Conservation (phyloP, 208 protist species). For the Leishmania gerbilli region DNA sequence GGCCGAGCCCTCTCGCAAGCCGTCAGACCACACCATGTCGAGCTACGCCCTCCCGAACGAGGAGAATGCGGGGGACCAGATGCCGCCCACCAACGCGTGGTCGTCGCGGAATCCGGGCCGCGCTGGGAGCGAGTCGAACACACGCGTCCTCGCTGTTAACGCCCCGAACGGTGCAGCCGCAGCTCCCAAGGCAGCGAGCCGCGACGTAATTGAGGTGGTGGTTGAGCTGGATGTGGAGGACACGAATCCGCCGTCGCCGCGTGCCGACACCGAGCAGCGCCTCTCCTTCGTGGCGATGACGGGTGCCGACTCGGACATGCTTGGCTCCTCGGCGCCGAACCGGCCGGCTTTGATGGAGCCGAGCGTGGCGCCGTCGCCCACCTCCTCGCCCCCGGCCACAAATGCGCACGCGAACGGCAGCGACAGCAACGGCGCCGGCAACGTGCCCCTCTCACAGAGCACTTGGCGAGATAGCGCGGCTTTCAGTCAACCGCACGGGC, state of each 20-base stretch:
- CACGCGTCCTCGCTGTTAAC: not conserved
- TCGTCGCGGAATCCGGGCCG: slow-evolving; percentile 3
- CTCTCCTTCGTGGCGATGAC: slow-evolving; percentile 22
- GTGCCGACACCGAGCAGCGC: slow-evolving; percentile 21
- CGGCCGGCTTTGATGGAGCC: slow-evolving; percentile 36
- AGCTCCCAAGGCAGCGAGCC: not conserved
- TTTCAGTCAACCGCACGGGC: slow-evolving; percentile 3
- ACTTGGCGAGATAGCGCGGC: slow-evolving; percentile 3
- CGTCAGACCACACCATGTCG: not conserved
- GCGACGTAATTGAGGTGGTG: slow-evolving; percentile 16
- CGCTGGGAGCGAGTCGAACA: not conserved
- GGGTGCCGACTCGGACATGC: slow-evolving; percentile 28
- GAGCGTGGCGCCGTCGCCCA: not conserved
- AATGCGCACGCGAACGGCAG: slow-evolving; percentile 3
- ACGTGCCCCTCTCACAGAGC: not conserved
- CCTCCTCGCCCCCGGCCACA: not conserved
- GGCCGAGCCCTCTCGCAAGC: not conserved
- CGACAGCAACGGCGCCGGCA: not conserved
- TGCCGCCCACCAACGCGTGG: slow-evolving; percentile 3
- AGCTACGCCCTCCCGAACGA: not conserved
- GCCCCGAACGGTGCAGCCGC: not conserved
- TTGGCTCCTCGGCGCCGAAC: slow-evolving; percentile 31
- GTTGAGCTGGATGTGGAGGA: slow-evolving; percentile 25
- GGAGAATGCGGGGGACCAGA: slow-evolving; percentile 1
- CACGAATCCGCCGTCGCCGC: slow-evolving; percentile 13